These are phyloP conservation scores for Immersiella caudata DNA, from an alignment of 495 filamentous ascomycete species.

Conservation along the genomic window DNA sequence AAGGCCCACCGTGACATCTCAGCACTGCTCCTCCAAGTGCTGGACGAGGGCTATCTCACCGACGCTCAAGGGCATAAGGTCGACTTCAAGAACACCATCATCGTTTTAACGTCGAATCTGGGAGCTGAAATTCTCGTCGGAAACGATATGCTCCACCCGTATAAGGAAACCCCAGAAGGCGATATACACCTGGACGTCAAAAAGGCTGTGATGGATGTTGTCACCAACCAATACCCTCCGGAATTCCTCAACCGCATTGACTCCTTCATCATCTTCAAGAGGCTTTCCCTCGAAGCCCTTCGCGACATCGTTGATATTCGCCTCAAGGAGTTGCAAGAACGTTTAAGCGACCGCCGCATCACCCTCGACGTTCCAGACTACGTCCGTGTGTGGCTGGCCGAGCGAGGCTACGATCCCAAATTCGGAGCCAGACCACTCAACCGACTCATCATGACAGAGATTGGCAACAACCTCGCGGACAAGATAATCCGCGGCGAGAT, in stretches of 20 bases:
- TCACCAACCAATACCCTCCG: conserved; percentile 74
- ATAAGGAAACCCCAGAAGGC: conserved; percentile 60
- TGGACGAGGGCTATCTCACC: conserved; percentile 95
- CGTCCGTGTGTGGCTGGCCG: conserved; percentile 82
- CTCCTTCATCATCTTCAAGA: conserved; percentile 93
- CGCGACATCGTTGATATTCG: conserved; percentile 94
- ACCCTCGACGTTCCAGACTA: conserved; percentile 67
- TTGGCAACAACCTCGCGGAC: conserved; percentile 86
- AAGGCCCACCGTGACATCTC: conserved; percentile 97
- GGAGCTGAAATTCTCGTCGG: conserved; percentile 74
- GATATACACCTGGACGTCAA: conserved; percentile 72
- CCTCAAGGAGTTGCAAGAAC: conserved; percentile 76
- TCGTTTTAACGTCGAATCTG: conserved; percentile 94
- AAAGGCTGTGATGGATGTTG: conserved; percentile 85
- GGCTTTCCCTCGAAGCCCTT: conserved; percentile 75
- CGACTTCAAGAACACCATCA: conserved; percentile 94
- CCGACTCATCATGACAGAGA: conserved; percentile 81
- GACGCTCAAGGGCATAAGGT: conserved; percentile 95
- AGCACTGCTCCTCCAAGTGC: conserved; percentile 87
- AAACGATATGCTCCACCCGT: conserved; percentile 56
- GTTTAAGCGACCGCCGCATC: conserved; percentile 87
- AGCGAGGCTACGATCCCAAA: conserved; percentile 84
- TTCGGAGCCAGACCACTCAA: conserved; percentile 95
- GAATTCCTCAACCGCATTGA: conserved; percentile 97
- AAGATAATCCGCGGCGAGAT: conserved; percentile 88